Conservation (phyloP, 257 asterid genomes). For the Cynanchum wilfordii region DNA sequence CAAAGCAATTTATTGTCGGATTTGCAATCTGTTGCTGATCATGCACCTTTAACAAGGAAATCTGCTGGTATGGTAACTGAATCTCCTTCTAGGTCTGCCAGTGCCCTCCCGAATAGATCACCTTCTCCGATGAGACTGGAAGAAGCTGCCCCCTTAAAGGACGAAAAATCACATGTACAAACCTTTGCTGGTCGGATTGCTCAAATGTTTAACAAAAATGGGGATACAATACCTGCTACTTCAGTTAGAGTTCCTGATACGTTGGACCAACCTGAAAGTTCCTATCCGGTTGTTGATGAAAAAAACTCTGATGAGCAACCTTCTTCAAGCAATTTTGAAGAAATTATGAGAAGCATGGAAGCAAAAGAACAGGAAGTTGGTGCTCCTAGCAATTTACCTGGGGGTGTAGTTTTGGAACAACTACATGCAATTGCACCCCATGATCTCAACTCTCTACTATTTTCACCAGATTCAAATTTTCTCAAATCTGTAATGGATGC, state of each 20-base stretch:
- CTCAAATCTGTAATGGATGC: slow-evolving; percentile 47
- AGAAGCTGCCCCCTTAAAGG: slow-evolving; percentile 48
- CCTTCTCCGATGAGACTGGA: slow-evolving; percentile 61
- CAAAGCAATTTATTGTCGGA: slow-evolving; percentile 52
- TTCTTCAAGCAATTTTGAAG: slow-evolving; percentile 55
- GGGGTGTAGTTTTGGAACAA: slow-evolving; percentile 78
- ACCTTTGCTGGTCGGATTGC: slow-evolving; percentile 78
- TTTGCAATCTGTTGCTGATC: slow-evolving; percentile 39
- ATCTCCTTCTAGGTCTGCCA: slow-evolving; percentile 43
- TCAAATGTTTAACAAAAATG: slow-evolving; percentile 71
- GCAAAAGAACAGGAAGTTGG: slow-evolving; percentile 59
- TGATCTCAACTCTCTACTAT: slow-evolving; percentile 64
- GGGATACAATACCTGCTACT: slow-evolving; percentile 43
- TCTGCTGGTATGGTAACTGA: slow-evolving; percentile 33
- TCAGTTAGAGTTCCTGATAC: slow-evolving; percentile 43
- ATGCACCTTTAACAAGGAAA: slow-evolving; percentile 37
- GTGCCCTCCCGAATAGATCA: slow-evolving; percentile 30
- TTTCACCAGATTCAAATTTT: slow-evolving; percentile 67
- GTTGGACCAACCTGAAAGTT: slow-evolving; percentile 45
- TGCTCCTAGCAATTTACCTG: slow-evolving; percentile 58
- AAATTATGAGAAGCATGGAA: slow-evolving; percentile 58
- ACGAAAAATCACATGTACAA: slow-evolving; percentile 49
- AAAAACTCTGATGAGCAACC: slow-evolving; percentile 47
- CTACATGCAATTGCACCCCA: slow-evolving; percentile 51
- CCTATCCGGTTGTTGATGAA: slow-evolving; percentile 30